Percentiles rank a stretch among this genome's conserved stretches.
phyloP scores from a whole-genome alignment of 192 early-diverging fungal species.

The Coemansia sp. region DNA sequence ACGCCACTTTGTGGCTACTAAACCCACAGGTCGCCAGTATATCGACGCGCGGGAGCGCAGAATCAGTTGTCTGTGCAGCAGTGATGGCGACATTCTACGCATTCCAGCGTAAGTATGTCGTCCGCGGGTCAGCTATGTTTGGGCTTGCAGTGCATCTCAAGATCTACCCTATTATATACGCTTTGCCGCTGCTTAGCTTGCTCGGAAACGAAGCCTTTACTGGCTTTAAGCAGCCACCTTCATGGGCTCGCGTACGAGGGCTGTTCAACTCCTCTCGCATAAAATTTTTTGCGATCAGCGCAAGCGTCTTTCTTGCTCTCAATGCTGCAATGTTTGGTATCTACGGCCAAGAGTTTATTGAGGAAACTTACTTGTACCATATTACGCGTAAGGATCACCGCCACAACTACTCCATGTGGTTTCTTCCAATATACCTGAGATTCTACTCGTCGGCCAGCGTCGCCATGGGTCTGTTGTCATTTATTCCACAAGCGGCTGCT shows the following conservation, averaged over 20 bases:
- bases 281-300: slow-evolving; percentile 64
- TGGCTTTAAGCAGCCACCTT: slow-evolving; percentile 2
- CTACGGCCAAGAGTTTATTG: slow-evolving; percentile 83
- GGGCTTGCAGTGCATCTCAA: slow-evolving; percentile 96
- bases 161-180: slow-evolving; percentile 96
- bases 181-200: slow-evolving; percentile 73
- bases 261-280: slow-evolving; percentile 61
- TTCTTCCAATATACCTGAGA: slow-evolving; percentile 89
- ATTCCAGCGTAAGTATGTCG: slow-evolving; percentile 57
- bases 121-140: slow-evolving; percentile 65
- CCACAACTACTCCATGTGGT: slow-evolving; percentile 98
- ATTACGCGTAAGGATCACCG: slow-evolving; percentile 94
- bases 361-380: slow-evolving; percentile 94
- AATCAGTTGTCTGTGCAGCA: slow-evolving; percentile 79
- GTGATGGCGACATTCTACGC: slow-evolving; percentile 75
- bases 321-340: slow-evolving; percentile 68
- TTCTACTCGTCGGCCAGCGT: slow-evolving; percentile 55
- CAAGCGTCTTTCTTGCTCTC: slow-evolving; percentile 60
- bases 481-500: slow-evolving; percentile 78
- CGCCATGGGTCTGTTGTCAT: slow-evolving; percentile 67
- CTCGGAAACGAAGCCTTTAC: slow-evolving; percentile 38
- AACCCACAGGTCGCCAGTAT: slow-evolving; percentile 98
- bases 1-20: slow-evolving; percentile 76
- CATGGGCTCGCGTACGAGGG: slow-evolving; percentile 8
- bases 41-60: slow-evolving; percentile 92